These are phyloP conservation scores for Aethionema arabicum DNA, from an alignment of 345 rosid species.

Conservation along the genomic window DNA sequence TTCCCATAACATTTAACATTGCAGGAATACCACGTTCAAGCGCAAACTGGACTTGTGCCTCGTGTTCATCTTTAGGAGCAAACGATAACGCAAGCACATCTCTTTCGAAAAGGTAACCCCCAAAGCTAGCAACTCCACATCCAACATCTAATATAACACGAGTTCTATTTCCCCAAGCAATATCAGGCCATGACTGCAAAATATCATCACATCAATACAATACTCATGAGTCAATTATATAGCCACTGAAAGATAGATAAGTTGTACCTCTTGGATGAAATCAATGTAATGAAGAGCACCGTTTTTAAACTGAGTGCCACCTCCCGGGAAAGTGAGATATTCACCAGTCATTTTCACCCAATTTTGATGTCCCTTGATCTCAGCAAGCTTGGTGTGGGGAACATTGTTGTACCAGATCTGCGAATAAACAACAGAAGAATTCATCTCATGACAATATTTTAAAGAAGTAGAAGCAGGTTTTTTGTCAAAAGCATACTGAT, in stretches of 20 bases:
- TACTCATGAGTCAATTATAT: not conserved
- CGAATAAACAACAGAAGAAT: conserved; percentile 16
- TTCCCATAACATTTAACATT: conserved; percentile 80
- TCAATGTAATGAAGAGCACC: conserved; percentile 93
- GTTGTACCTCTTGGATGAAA: conserved; percentile 73
- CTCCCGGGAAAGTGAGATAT: conserved; percentile 94
- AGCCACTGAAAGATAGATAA: not conserved
- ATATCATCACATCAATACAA: conserved; percentile 1
- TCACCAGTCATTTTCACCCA: conserved; percentile 85
- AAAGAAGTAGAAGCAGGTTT: conserved; percentile 1
- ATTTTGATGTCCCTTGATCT: conserved; percentile 87
- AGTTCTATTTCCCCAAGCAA: conserved; percentile 73
- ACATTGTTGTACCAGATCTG: conserved; percentile 49
- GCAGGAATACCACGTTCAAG: conserved; percentile 94
- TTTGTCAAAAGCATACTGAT: not conserved
- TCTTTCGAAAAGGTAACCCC: conserved; percentile 82
- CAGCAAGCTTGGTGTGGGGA: conserved; percentile 89
- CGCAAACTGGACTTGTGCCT: conserved; percentile 91
- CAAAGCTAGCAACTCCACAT: conserved; percentile 93
- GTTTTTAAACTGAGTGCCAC: conserved; percentile 88
- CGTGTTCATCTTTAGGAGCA: conserved; percentile 97
- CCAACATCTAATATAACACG: conserved; percentile 88
- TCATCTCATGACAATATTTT: conserved; percentile 13
- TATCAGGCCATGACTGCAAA: conserved; percentile 56
- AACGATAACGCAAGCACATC: conserved; percentile 81